Percentiles rank a stretch among this genome's conserved stretches.
Evolutionary conservation across 2,329 filamentous ascomycete species (phyloP).

Genomic region (Neophaeococcomyces mojaviensis): DNA sequence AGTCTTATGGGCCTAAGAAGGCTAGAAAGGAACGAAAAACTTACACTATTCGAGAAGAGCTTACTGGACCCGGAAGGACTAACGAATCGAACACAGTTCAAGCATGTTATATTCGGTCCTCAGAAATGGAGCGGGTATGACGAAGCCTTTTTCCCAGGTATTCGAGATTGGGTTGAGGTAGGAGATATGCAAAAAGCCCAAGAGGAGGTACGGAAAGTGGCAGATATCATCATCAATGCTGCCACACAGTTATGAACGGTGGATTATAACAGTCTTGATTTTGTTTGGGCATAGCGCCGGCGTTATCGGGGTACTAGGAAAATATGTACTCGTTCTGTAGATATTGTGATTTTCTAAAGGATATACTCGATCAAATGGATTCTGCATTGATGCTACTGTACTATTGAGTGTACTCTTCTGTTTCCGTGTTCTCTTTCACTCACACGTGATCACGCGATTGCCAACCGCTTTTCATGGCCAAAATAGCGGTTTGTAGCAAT

Average conservation of each 20-base stretch:
- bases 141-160: constrained; percentile 68
- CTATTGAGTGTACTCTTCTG: too few relatives aligned
- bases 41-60: constrained; percentile 74
- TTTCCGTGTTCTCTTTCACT: too few relatives aligned
- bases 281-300: constrained; percentile 8
- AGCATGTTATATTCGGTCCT: constrained; percentile 84
- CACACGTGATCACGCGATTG: too few relatives aligned
- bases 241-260: not conserved
- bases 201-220: constrained; percentile 62
- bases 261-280: too few relatives aligned
- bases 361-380: too few relatives aligned
- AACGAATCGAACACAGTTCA: constrained; percentile 76
- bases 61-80: constrained; percentile 59
- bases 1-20: constrained; percentile 59
- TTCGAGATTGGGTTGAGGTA: constrained; percentile 68
- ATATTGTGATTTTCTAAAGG: not conserved
- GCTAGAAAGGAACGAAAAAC: constrained; percentile 68
- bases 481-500: too few relatives aligned
- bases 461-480: too few relatives aligned
- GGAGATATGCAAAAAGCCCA: constrained; percentile 64
- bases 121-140: constrained; percentile 66
- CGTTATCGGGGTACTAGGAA: not conserved
- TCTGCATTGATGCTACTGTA: too few relatives aligned
- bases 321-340: constrained; percentile 1
- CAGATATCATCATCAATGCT: constrained; percentile 40